phyloP scores from a whole-genome alignment of 345 rosid genomes.

The Eucalyptus cloeziana region DNA sequence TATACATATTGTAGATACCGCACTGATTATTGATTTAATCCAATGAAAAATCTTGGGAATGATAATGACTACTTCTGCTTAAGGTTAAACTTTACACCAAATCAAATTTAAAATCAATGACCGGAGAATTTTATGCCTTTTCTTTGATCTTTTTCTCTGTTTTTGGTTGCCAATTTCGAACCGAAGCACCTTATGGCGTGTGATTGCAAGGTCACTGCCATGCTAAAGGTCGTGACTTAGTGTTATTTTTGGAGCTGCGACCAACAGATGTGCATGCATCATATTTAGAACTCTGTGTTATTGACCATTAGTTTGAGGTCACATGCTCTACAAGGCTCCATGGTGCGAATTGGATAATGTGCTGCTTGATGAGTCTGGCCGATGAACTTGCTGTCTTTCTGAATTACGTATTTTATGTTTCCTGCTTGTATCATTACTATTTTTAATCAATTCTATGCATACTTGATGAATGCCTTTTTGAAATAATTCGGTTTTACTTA shows the following conservation, averaged over 20 bases:
- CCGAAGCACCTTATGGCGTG: neutral
- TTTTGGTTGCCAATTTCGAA: too few relatives aligned
- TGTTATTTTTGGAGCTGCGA: neutral
- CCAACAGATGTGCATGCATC: neutral
- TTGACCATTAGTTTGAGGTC: neutral
- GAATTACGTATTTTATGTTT: neutral
- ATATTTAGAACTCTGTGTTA: neutral
- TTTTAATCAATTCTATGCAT: neutral
- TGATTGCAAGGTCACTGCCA: neutral
- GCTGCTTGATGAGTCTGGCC: neutral
- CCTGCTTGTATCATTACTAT: neutral
- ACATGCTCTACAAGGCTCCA: neutral
- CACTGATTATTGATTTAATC: too few relatives aligned
- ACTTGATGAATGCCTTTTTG: neutral
- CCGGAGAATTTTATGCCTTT: too few relatives aligned
- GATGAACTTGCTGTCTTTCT: neutral
- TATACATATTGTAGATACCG: too few relatives aligned
- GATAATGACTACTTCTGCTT: too few relatives aligned
- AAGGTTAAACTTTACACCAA: too few relatives aligned
- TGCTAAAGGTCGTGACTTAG: neutral
- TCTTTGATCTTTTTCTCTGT: too few relatives aligned
- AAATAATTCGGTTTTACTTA: neutral
- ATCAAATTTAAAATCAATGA: too few relatives aligned
- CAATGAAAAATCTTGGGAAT: too few relatives aligned
- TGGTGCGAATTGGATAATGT: neutral